Evolutionary conservation across 306 rosid genomes (phyloP), one percentile per base, ranked within the genome.

Genomic region (Myrica gale): DNA sequence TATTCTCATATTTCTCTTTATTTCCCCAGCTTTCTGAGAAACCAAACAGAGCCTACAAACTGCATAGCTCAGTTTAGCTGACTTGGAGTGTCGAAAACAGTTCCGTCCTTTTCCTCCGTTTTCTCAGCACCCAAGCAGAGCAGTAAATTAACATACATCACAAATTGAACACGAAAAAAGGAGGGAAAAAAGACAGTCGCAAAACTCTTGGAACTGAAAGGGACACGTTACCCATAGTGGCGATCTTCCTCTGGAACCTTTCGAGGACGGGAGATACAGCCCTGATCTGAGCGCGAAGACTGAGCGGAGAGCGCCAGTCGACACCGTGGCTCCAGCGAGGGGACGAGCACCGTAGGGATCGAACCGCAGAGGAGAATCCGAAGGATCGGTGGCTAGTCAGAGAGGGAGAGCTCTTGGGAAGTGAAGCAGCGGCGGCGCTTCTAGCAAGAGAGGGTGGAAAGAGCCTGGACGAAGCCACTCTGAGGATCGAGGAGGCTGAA

Each of bases 261-360:
- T 85, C 86, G 55, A 88, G 74, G 21, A 81, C 89, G 1, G 92
- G 92, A 78, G 92, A 82, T 32, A 71, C 75, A 6, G 92, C 82
- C 61, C 92, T 83, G 92, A 88, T 84, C 86, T 88, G 89, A 53
- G 89, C 80, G 58, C 89, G 88, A 13, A 85, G 80, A 48, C 82
- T 71, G 80, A 68, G 63, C 2, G 89, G 86, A 19, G 86, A 80
- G 71, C 86, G 82, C 92, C 92, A 88, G 26, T 55, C 80, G 50
- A 82, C 86, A 77, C 89, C 85, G 85, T 85, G 88, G 80, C 92
- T 88, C 92, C 92, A 88, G 62, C 89, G 85, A 9, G 87, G 21
- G 43, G 71, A 41, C 32, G 84, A 79, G 61, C 46, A 16, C 13
- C 79, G 79, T 48, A 80, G 13, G 12, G 83, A 69, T 61, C 83